A percentile compares a stretch with the other conserved stretches of the same genome.
phyloP scores from a whole-genome alignment of 768 basidiomycete genomes.

The Russula griseocarnosa region DNA sequence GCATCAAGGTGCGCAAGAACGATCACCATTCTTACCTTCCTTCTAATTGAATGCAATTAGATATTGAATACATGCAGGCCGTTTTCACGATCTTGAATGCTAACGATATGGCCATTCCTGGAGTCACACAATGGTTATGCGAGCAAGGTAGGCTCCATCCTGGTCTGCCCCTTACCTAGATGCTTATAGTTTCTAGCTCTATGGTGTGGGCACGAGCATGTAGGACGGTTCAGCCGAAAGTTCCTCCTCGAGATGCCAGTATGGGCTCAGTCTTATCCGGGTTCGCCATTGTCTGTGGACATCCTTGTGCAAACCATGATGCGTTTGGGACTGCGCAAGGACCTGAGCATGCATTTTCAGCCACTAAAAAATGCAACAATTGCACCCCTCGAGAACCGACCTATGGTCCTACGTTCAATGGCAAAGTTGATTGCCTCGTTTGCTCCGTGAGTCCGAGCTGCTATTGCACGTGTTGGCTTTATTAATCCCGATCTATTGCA shows the following conservation, averaged over 20 bases:
- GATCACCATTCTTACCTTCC: slow-evolving; percentile 1
- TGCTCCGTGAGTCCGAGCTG: slow-evolving; percentile 9
- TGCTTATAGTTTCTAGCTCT: slow-evolving; percentile 21
- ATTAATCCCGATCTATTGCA: slow-evolving; percentile 2
- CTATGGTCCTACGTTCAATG: slow-evolving; percentile 8
- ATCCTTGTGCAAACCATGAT: slow-evolving; percentile 18
- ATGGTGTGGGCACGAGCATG: slow-evolving; percentile 12
- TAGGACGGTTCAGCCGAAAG: slow-evolving; percentile 14
- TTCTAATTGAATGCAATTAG: slow-evolving; percentile 34
- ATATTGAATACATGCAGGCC: slow-evolving; percentile 38
- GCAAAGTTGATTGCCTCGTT: slow-evolving; percentile 20
- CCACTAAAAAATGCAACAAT: background rate
- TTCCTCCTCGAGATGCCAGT: slow-evolving; percentile 23
- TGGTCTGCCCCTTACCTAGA: background rate
- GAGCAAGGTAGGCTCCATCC: slow-evolving; percentile 38
- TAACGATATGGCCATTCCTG: slow-evolving; percentile 34
- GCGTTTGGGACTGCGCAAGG: slow-evolving; percentile 17
- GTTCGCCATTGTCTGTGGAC: slow-evolving; percentile 17
- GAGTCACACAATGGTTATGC: slow-evolving; percentile 42
- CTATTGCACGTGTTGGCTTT: background rate
- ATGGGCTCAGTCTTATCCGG: slow-evolving; percentile 18
- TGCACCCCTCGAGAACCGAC: slow-evolving; percentile 16
- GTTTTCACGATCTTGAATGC: slow-evolving; percentile 42
- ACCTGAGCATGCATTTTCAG: slow-evolving; percentile 1
- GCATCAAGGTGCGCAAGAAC: background rate